Percentiles rank a stretch among this genome's conserved stretches.
phyloP scores from a whole-genome alignment of 352 stramenopile genomes.

The Phytophthora palmivora region DNA sequence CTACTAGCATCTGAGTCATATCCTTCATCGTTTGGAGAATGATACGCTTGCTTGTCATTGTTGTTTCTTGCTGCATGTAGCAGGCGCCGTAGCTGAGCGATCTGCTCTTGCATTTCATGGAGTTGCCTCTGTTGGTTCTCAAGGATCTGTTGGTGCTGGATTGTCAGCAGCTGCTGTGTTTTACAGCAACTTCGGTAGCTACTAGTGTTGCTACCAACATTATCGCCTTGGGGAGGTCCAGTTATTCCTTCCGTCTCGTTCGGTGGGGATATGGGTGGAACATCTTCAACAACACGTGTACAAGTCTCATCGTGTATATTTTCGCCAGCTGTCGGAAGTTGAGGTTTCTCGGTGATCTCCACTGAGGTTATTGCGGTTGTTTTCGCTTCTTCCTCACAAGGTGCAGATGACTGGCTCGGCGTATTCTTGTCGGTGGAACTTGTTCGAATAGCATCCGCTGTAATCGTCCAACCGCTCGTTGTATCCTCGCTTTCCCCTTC shows the following conservation, averaged over 20 bases:
- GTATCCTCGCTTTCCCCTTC: slow-evolving; percentile 22
- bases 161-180: slow-evolving; percentile 68
- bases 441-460: slow-evolving; percentile 20
- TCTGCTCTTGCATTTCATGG: slow-evolving; percentile 78
- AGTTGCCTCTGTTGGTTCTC: slow-evolving; percentile 79
- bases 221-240: slow-evolving; percentile 5
- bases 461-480: slow-evolving; percentile 39
- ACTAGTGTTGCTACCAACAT: slow-evolving; percentile 9
- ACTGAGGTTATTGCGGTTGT: not conserved
- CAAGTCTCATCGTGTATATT: slow-evolving; percentile 11
- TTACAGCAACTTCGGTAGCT: slow-evolving; percentile 64
- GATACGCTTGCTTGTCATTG: slow-evolving; percentile 25
- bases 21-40: slow-evolving; percentile 10
- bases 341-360: slow-evolving; percentile 6
- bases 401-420: slow-evolving; percentile 3
- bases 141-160: slow-evolving; percentile 81
- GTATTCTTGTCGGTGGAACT: slow-evolving; percentile 10
- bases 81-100: slow-evolving; percentile 56
- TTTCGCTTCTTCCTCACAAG: slow-evolving; percentile 10
- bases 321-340: slow-evolving; percentile 1
- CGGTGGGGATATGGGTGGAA: not conserved
- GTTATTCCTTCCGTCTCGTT: slow-evolving; percentile 14
- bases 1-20: slow-evolving; percentile 40
- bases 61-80: slow-evolving; percentile 39
- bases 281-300: slow-evolving; percentile 2